phyloP scores from a whole-genome alignment of 768 basidiomycete species.

The Paxillus rubicundulus region DNA sequence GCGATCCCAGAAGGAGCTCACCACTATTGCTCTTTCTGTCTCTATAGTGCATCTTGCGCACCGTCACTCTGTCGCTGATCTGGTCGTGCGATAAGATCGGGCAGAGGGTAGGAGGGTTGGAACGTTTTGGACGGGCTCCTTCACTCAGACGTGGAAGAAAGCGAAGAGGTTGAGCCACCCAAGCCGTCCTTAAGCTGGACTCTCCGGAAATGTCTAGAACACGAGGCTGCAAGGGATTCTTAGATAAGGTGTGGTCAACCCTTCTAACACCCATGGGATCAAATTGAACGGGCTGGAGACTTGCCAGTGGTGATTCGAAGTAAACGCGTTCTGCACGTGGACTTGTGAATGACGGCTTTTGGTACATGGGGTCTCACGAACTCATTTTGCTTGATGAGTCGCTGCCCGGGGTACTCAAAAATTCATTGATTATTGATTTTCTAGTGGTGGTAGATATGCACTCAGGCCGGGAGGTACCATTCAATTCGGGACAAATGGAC shows the following conservation, averaged over 20 bases:
- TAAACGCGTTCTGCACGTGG: conserved; percentile 8
- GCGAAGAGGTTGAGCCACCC: conserved; percentile 4
- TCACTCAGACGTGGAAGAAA: not conserved
- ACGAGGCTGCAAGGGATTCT: conserved; percentile 25
- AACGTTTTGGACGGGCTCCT: not conserved
- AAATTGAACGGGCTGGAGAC: conserved; percentile 11
- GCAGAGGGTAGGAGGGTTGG: not conserved
- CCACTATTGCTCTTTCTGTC: conserved; percentile 29
- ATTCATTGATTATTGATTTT: no score
- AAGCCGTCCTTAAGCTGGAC: conserved; percentile 9
- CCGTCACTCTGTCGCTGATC: not conserved
- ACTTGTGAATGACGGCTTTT: no score
- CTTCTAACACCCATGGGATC: conserved; percentile 14
- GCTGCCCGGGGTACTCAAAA: no score
- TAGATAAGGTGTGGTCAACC: conserved; percentile 25
- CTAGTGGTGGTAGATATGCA: not conserved
- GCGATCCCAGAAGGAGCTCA: conserved; percentile 12
- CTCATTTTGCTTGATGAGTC: no score
- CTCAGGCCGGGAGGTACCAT: not conserved
- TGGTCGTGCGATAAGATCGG: conserved; percentile 2
- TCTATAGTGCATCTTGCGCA: conserved; percentile 21
- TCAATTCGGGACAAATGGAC: no score
- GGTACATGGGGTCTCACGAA: no score
- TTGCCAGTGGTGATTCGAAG: not conserved
- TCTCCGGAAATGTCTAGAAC: conserved; percentile 17